Conservation (phyloP, 2,329 filamentous ascomycete species). For the Penicillium sp. region DNA sequence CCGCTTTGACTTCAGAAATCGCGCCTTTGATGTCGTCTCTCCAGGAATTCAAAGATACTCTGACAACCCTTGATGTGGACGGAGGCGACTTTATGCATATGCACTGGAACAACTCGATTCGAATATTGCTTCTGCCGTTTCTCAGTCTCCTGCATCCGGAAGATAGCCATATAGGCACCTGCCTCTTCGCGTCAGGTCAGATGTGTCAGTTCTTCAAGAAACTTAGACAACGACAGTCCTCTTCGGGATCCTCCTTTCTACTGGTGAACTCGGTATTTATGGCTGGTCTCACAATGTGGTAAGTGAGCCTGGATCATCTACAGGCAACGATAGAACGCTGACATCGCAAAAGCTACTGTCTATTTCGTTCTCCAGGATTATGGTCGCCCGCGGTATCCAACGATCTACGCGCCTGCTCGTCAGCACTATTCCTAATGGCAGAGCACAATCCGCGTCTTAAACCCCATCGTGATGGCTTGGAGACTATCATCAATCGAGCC, state of each 20-base stretch:
- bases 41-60: slow-evolving; percentile 13
- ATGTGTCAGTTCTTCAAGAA: slow-evolving; percentile 27
- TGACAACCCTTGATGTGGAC: slow-evolving; percentile 10
- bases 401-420: slow-evolving; percentile 25
- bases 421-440: slow-evolving; percentile 23
- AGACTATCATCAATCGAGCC: slow-evolving; percentile 20
- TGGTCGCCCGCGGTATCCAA: slow-evolving; percentile 23
- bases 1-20: slow-evolving; percentile 10
- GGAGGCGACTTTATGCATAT: slow-evolving; percentile 25
- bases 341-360: slow-evolving; percentile 17
- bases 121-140: slow-evolving; percentile 24
- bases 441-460: slow-evolving; percentile 21
- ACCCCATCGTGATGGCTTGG: slow-evolving; percentile 22
- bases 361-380: slow-evolving; percentile 22
- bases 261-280: slow-evolving; percentile 15
- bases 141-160: slow-evolving; percentile 11
- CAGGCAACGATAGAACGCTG: not conserved
- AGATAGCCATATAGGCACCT: slow-evolving; percentile 14
- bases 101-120: slow-evolving; percentile 25
- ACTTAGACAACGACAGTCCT: slow-evolving; percentile 9
- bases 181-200: slow-evolving; percentile 17
- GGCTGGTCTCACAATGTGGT: slow-evolving; percentile 17
- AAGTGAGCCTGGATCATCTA: not conserved
- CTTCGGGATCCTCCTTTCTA: slow-evolving; percentile 5
- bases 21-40: slow-evolving; percentile 13